phyloP scores from a whole-genome alignment of 2,329 filamentous ascomycete species.

The Scedosporium minutisporum region DNA sequence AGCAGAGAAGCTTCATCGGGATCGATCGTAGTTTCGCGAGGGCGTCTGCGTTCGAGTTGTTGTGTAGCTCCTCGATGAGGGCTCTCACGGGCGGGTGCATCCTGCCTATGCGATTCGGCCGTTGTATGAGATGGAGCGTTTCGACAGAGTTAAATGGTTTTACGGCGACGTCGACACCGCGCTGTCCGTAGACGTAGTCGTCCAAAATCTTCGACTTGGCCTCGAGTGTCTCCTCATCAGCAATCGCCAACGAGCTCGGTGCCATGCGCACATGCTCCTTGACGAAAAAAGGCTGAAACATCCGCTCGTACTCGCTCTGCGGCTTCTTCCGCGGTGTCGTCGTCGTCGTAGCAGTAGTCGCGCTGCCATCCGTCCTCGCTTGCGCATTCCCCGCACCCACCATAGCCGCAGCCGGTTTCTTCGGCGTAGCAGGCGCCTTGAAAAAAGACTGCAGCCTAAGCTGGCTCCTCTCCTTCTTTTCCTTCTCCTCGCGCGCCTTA shows the following conservation, averaged over 20 bases:
- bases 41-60: constrained; percentile 28
- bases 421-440: constrained; percentile 27
- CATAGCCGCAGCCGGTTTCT: constrained; percentile 27
- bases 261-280: constrained; percentile 67
- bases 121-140: constrained; percentile 34
- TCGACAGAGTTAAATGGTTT: constrained; percentile 33
- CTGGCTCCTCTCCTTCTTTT: constrained; percentile 40
- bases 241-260: constrained; percentile 40
- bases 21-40: constrained; percentile 38
- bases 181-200: constrained; percentile 37
- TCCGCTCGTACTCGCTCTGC: constrained; percentile 47
- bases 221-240: constrained; percentile 44
- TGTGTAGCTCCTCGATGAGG: constrained; percentile 48
- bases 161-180: constrained; percentile 29
- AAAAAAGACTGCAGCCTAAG: constrained; percentile 39
- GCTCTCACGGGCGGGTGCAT: constrained; percentile 45
- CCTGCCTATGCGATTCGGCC: constrained; percentile 33
- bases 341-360: not conserved
- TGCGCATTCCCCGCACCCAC: constrained; percentile 7
- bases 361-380: constrained; percentile 9
- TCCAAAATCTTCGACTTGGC: constrained; percentile 43
- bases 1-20: constrained; percentile 53
- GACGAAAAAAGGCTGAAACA: constrained; percentile 74
- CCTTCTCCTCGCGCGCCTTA: constrained; percentile 30
- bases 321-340: constrained; percentile 23